A percentile compares a stretch with the other conserved stretches of the same genome.
phyloP scores from a whole-genome alignment of 768 basidiomycete species.

The Chalciporus chontae region DNA sequence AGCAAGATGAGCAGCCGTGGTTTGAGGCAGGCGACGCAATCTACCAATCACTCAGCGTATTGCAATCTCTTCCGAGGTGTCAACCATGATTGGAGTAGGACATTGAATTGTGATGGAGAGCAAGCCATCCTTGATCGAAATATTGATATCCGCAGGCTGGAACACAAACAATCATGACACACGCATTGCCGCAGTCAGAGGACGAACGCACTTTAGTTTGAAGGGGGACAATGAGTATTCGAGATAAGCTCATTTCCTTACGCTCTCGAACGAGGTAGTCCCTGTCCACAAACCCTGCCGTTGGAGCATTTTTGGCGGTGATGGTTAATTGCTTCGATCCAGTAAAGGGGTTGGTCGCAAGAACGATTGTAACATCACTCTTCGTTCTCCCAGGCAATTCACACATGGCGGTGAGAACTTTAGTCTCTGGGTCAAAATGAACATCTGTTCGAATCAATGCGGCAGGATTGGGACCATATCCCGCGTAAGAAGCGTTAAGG shows the following conservation, averaged over 20 bases:
- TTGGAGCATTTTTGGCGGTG: slow-evolving; percentile 42
- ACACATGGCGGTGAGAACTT: slow-evolving; percentile 54
- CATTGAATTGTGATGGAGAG: slow-evolving; percentile 53
- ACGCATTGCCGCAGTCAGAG: background rate
- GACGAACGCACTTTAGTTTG: slow-evolving; percentile 51
- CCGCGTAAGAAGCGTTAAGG: slow-evolving; percentile 24
- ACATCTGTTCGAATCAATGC: slow-evolving; percentile 59
- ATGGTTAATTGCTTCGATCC: slow-evolving; percentile 61
- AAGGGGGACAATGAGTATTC: slow-evolving; percentile 52
- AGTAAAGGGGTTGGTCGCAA: slow-evolving; percentile 60
- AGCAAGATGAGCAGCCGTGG: slow-evolving; percentile 1
- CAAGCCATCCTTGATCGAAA: slow-evolving; percentile 57
- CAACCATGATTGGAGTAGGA: slow-evolving; percentile 41
- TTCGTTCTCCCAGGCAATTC: slow-evolving; percentile 68
- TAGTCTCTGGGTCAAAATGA: slow-evolving; percentile 49
- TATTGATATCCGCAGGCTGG: slow-evolving; percentile 53
- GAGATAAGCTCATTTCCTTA: slow-evolving; percentile 46
- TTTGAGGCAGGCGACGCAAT: slow-evolving; percentile 12
- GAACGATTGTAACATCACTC: slow-evolving; percentile 52
- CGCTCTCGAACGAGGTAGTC: slow-evolving; percentile 52
- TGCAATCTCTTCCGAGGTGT: slow-evolving; percentile 45
- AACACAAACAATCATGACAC: slow-evolving; percentile 9
- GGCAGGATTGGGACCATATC: slow-evolving; percentile 27
- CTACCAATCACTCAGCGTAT: slow-evolving; percentile 41
- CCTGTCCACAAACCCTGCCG: slow-evolving; percentile 34